Evolutionary conservation across 148 eudicot genomes (phyloP).

Genomic region (Chenopodium formosanum): DNA sequence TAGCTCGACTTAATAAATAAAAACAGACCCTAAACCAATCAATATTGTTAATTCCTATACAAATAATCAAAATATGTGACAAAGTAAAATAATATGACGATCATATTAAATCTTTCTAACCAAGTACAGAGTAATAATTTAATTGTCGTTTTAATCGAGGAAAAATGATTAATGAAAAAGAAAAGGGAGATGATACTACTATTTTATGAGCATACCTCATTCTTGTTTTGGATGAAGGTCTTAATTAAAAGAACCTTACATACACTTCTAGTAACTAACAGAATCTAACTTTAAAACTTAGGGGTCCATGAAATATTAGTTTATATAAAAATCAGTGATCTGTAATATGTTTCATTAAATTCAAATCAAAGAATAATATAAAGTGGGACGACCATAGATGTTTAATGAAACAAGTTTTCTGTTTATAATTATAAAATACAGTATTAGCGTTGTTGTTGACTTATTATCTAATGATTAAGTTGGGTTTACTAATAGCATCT

Average conservation of each 20-base stretch:
- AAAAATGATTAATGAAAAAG: too few species aligned
- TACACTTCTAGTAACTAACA: slow-evolving; percentile 2
- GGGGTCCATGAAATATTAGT: background rate
- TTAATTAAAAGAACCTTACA: background rate
- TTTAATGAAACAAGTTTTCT: background rate
- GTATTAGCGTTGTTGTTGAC: background rate
- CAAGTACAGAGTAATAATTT: too few species aligned
- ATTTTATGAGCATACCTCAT: background rate
- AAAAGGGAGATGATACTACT: background rate
- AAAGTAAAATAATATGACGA: too few species aligned
- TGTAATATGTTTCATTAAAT: background rate
- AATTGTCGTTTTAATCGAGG: too few species aligned
- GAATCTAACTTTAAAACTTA: slow-evolving; percentile 4
- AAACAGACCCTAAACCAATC: too few species aligned
- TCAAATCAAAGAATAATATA: background rate
- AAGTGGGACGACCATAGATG: background rate
- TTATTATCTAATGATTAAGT: background rate
- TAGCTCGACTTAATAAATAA: too few species aligned
- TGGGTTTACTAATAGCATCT: background rate
- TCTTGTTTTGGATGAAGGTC: background rate
- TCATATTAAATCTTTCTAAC: too few species aligned
- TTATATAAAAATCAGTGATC: background rate
- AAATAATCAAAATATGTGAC: too few species aligned
- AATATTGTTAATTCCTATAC: too few species aligned
- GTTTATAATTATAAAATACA: background rate